Evolutionary conservation across 23 red algal genomes (phyloP).

Genomic region (Gracilaria domingensis): DNA sequence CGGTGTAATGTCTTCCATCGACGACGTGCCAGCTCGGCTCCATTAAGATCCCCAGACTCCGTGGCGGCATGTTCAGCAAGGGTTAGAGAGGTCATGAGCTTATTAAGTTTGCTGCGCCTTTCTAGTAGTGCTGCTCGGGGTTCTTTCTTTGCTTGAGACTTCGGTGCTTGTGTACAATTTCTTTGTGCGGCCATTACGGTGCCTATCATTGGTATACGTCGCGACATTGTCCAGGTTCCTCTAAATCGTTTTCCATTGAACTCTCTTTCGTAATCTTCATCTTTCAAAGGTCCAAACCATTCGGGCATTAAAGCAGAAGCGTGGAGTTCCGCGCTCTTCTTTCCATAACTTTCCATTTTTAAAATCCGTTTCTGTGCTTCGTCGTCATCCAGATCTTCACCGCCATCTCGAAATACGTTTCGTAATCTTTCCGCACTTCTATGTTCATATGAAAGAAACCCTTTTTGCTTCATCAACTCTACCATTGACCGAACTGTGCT

Average conservation of each 20-base stretch:
- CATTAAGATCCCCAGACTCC: neutral
- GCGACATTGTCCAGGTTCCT: neutral
- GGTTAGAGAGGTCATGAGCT: constrained; percentile 20
- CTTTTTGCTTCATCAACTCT: constrained; percentile 13
- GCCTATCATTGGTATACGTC: neutral
- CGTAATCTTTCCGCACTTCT: too few species aligned
- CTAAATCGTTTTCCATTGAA: constrained; percentile 43
- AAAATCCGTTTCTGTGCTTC: too few species aligned
- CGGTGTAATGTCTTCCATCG: neutral
- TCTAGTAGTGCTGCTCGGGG: too few species aligned
- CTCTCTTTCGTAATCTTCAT: neutral
- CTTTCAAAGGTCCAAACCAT: neutral
- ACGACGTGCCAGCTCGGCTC: neutral
- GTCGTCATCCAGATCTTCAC: too few species aligned
- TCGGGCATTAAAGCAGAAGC: neutral
- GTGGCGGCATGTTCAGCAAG: neutral
- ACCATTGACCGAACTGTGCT: constrained; percentile 19
- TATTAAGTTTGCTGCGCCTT: neutral
- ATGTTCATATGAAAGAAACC: neutral
- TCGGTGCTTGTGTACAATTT: too few species aligned
- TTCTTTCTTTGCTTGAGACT: too few species aligned
- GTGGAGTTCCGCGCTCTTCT: too few species aligned
- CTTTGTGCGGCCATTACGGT: neutral
- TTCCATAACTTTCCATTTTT: too few species aligned
- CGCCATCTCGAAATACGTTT: too few species aligned